phyloP scores from a whole-genome alignment of 1,139 yeast species.

The Waltiozyma sp. region DNA sequence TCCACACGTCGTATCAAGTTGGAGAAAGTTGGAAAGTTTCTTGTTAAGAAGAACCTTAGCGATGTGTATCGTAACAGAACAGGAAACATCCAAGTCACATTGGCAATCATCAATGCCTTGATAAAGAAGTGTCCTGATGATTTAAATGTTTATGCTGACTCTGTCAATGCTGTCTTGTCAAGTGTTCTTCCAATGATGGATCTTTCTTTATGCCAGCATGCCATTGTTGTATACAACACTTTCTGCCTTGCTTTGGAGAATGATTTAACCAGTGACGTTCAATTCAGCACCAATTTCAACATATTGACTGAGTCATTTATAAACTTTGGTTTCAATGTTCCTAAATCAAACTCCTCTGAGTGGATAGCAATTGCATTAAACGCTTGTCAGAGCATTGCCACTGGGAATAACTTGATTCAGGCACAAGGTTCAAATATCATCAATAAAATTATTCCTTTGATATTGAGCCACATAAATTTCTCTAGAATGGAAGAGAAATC shows the following conservation, averaged over 20 bases:
- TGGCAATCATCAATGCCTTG: conserved; percentile 58
- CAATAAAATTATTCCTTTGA: conserved; percentile 10
- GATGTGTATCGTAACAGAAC: conserved; percentile 55
- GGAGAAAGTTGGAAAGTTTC: conserved; percentile 69
- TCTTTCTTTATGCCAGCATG: conserved; percentile 42
- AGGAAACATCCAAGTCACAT: conserved; percentile 78
- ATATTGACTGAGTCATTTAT: conserved; percentile 8
- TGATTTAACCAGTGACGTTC: conserved; percentile 61
- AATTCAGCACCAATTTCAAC: conserved; percentile 32
- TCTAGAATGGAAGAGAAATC: neutral
- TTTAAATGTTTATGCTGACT: conserved; percentile 66
- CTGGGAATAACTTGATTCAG: conserved; percentile 10
- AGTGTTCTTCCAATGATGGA: conserved; percentile 40
- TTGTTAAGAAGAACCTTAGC: conserved; percentile 48
- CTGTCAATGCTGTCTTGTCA: conserved; percentile 27
- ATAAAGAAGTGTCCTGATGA: conserved; percentile 73
- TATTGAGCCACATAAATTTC: conserved; percentile 2
- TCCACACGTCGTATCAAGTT: conserved; percentile 80
- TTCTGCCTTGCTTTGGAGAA: conserved; percentile 60
- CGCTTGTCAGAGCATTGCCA: conserved; percentile 14
- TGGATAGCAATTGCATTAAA: conserved; percentile 16
- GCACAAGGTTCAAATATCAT: conserved; percentile 9
- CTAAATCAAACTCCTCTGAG: conserved; percentile 10
- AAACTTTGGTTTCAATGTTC: conserved; percentile 6
- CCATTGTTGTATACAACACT: conserved; percentile 39